A percentile compares a stretch with the other conserved stretches of the same genome.
Evolutionary conservation across 345 rosid genomes (phyloP).

Genomic region (Turnera subulata): DNA sequence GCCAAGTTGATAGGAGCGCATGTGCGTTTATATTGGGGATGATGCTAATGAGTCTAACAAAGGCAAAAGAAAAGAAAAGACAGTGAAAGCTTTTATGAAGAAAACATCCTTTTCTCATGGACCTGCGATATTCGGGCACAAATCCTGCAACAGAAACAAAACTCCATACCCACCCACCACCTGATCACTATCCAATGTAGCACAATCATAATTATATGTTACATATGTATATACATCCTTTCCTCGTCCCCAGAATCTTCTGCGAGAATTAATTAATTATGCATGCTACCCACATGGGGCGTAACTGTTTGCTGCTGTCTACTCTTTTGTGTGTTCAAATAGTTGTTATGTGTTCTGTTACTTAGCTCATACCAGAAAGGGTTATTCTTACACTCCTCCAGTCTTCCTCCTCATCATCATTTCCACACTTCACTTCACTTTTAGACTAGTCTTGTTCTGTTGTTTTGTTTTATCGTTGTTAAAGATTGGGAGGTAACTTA

Average conservation of each 20-base stretch:
- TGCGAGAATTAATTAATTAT: no score
- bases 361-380: neutral
- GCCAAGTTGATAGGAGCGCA: no score
- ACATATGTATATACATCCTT: conserved; percentile 12
- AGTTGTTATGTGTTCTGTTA: no score
- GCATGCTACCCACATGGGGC: conserved; percentile 21
- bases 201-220: no score
- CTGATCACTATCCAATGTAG: no score
- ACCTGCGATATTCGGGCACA: conserved; percentile 45
- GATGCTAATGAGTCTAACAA: no score
- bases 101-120: conserved; percentile 25
- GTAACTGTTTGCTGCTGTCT: neutral
- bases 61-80: conserved; percentile 2
- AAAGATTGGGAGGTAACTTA: no score
- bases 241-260: conserved; percentile 19
- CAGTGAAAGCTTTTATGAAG: neutral
- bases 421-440: neutral
- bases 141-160: conserved; percentile 33
- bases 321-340: neutral
- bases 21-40: no score
- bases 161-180: conserved; percentile 8
- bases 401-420: no score
- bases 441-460: no score
- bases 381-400: neutral
- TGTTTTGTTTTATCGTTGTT: no score